A percentile compares a stretch with the other conserved stretches of the same genome.
Evolutionary conservation across 2,329 filamentous ascomycete genomes (phyloP).

Genomic region (Xylariaceae sp.): DNA sequence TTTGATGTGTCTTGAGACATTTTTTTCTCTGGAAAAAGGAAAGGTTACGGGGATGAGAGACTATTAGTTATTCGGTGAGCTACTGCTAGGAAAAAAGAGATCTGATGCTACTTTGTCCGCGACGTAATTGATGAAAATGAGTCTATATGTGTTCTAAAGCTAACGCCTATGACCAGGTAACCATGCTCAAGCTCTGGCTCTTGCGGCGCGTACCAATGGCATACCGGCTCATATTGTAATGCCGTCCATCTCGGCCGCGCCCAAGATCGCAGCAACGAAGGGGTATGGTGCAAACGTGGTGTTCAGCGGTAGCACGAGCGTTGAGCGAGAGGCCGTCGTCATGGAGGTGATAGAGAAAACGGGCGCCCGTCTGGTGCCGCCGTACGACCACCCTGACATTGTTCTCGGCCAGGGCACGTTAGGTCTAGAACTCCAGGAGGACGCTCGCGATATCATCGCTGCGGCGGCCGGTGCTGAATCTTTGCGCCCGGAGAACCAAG

Average conservation of each 20-base stretch:
- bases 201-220: constrained; percentile 69
- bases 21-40: not conserved
- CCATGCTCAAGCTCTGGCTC: constrained; percentile 86
- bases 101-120: no score
- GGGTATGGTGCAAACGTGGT: constrained; percentile 73
- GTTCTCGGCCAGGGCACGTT: constrained; percentile 91
- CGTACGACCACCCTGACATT: constrained; percentile 89
- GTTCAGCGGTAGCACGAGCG: constrained; percentile 75
- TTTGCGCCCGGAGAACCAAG: not conserved
- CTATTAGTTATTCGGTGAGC: no score
- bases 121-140: not conserved
- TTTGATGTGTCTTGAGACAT: not conserved
- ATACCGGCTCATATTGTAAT: constrained; percentile 88
- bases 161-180: constrained; percentile 59
- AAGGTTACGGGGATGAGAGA: no score
- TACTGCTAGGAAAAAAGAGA: no score
- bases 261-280: constrained; percentile 79
- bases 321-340: constrained; percentile 76
- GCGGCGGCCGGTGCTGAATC: not conserved
- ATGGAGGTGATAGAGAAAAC: constrained; percentile 65
- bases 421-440: constrained; percentile 74
- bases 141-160: not conserved
- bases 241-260: constrained; percentile 78
- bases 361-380: constrained; percentile 75
- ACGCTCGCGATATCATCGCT: constrained; percentile 55